Evolutionary conservation across 2,329 filamentous ascomycete species (phyloP).

Genomic region (Zopfia rhizophila): DNA sequence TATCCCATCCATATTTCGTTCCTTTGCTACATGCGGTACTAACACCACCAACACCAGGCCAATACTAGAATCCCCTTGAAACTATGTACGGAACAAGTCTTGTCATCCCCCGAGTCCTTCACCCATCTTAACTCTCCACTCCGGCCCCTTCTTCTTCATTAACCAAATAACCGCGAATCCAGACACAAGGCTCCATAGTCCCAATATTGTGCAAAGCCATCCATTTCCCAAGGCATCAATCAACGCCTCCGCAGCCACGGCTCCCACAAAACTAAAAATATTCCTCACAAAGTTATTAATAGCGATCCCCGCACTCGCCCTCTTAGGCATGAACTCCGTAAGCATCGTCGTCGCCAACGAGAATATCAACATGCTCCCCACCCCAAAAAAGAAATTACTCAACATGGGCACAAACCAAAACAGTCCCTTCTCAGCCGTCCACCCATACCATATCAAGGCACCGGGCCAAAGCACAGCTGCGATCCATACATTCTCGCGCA

Average conservation of each 20-base stretch:
- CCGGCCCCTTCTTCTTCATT: constrained; percentile 68
- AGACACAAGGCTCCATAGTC: constrained; percentile 64
- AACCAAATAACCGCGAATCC: constrained; percentile 69
- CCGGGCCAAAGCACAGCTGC: constrained; percentile 47
- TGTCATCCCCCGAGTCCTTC: constrained; percentile 26
- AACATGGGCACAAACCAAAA: constrained; percentile 50
- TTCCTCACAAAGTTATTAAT: constrained; percentile 54
- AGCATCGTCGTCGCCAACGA: constrained; percentile 51
- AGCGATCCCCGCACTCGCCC: constrained; percentile 49
- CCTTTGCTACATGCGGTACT: too few species aligned
- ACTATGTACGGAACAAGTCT: background rate
- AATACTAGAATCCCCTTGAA: constrained; percentile 32
- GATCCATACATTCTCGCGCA: constrained; percentile 54
- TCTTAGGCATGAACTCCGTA: constrained; percentile 53
- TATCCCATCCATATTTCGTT: too few species aligned
- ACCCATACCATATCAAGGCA: constrained; percentile 52
- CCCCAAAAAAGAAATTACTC: constrained; percentile 54
- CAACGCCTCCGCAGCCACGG: constrained; percentile 48
- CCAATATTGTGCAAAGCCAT: constrained; percentile 53
- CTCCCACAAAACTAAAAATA: constrained; percentile 49
- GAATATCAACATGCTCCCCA: constrained; percentile 53
- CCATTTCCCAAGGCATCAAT: constrained; percentile 51
- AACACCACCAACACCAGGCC: too few species aligned
- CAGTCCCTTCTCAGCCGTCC: constrained; percentile 45
- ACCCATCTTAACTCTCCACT: constrained; percentile 74